Base-by-base conservation (phyloP, 2,329 filamentous ascomycete species). In the Metarhizium sp. region DNA sequence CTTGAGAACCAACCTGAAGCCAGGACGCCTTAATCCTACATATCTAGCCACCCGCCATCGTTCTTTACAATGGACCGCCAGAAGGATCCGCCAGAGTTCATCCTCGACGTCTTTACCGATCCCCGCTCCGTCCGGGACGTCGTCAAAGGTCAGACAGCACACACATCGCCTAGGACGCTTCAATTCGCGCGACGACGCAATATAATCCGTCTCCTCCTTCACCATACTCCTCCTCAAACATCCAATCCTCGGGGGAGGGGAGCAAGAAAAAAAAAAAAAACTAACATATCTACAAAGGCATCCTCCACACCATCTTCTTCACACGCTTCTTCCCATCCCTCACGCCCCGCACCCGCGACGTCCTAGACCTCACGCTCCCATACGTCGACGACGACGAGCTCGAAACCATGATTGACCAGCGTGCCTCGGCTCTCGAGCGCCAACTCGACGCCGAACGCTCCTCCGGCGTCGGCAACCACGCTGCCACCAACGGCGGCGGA, bases 301-400 rank as follows among this genome's bases (percentile, higher is more conserved):
- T 96, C 69, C 81, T 97, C 51, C 92, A 96, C 71, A 95, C 92
- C 52, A 96, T 97, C 71, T 99, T 97, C 83, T 97, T 97, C 80
- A 92, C 96, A 76, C 88, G 94, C 67, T 95, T 92, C 81, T 96
- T 97, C 78, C 90, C 90, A 56, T 86, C 90, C 57, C 81, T 96
- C 63, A 78, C 82, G 46, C 92, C 94, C 6, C 82, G 84, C 60
- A 91, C 90, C 60, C 86, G 90, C 73, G 92, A 96, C 67, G 85
- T 96, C 60, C 85, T 96, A 61, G 92, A 95, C 72, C 81, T 96
- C 59, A 92, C 90, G 38, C 82, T 97, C 32, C 92, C 94, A 52
- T 88, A 89, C 65, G 88, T 97, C 66, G 85, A 91, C 68, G 90
- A 96, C 67, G 86, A 87, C 61, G 90, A 96, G 71, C 85, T 97